Evolutionary conservation across 768 basidiomycete species (phyloP).

Genomic region (Lactarius indigo): DNA sequence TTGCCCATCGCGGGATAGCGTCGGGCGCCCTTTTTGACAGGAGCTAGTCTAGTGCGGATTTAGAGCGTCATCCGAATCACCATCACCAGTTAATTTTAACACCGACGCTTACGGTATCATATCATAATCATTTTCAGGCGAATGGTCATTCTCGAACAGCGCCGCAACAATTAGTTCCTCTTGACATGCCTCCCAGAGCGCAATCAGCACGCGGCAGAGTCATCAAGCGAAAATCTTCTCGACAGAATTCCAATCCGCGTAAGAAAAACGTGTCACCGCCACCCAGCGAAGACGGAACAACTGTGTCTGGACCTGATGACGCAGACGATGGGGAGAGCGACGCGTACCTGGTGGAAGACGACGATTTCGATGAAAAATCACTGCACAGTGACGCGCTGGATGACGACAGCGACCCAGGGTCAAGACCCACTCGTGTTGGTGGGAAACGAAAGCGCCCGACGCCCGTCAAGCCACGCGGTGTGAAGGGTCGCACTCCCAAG

Average conservation of each 20-base stretch:
- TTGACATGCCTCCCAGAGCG: conserved; percentile 16
- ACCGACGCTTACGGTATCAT: neutral
- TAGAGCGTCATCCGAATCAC: neutral
- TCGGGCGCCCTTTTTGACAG: neutral
- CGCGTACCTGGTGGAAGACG: conserved; percentile 27
- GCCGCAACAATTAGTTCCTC: neutral
- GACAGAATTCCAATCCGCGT: neutral
- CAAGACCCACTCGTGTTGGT: conserved; percentile 4
- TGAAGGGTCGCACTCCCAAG: conserved; percentile 25
- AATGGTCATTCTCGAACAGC: neutral
- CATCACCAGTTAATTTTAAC: neutral
- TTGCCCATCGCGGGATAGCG: neutral
- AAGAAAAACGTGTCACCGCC: neutral
- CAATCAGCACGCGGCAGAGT: conserved; percentile 16
- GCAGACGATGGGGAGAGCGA: conserved; percentile 14
- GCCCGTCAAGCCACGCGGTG: conserved; percentile 15
- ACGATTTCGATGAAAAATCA: conserved; percentile 30
- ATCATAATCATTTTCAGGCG: neutral
- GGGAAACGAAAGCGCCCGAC: conserved; percentile 33
- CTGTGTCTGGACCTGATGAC: conserved; percentile 15
- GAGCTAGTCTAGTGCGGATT: conserved; percentile 6
- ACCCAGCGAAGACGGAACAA: neutral
- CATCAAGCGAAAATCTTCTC: neutral
- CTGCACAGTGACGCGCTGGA: conserved; percentile 38
- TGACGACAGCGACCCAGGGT: conserved; percentile 29